A percentile compares a stretch with the other conserved stretches of the same genome.
These are phyloP conservation scores for Myotisia sp. DNA, from an alignment of 2,329 filamentous ascomycete species.

Conservation along the genomic window DNA sequence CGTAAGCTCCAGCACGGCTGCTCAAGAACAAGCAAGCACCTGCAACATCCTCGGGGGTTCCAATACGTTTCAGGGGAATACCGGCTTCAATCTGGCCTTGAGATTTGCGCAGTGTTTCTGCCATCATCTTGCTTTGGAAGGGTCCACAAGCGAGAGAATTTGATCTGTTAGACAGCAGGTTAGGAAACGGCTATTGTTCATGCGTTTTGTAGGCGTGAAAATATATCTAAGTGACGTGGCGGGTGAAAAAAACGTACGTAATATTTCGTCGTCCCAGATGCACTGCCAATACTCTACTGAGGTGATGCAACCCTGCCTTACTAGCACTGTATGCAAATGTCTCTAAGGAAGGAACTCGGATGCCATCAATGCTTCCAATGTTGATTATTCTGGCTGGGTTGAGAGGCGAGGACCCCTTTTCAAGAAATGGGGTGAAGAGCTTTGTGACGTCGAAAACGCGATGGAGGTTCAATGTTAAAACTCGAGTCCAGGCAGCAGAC, in stretches of 20 bases:
- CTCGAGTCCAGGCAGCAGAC: constrained; percentile 43
- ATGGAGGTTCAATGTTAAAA: constrained; percentile 42
- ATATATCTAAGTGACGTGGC: constrained; percentile 35
- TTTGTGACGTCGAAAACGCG: constrained; percentile 37
- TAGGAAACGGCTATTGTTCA: too few relatives aligned
- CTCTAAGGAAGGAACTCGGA: constrained; percentile 38
- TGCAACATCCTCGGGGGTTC: constrained; percentile 53
- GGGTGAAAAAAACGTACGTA: constrained; percentile 32
- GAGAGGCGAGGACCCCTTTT: constrained; percentile 31
- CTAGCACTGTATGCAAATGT: constrained; percentile 41
- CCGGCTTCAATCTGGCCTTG: constrained; percentile 37
- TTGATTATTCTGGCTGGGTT: constrained; percentile 39
- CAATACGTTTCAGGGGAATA: constrained; percentile 54
- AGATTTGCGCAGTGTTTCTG: constrained; percentile 38
- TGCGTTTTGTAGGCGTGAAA: constrained; percentile 41
- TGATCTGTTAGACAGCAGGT: constrained; percentile 22
- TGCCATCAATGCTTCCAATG: constrained; percentile 41
- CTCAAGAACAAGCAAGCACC: constrained; percentile 57
- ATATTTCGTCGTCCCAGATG: constrained; percentile 40
- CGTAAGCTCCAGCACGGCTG: constrained; percentile 51
- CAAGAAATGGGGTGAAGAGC: constrained; percentile 35
- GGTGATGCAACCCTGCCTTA: constrained; percentile 40
- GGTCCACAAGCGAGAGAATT: constrained; percentile 61
- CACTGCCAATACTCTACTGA: constrained; percentile 37
- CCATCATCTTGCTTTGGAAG: constrained; percentile 42